phyloP scores from a whole-genome alignment of 495 filamentous ascomycete genomes.

The Corynascus novoguineensis region DNA sequence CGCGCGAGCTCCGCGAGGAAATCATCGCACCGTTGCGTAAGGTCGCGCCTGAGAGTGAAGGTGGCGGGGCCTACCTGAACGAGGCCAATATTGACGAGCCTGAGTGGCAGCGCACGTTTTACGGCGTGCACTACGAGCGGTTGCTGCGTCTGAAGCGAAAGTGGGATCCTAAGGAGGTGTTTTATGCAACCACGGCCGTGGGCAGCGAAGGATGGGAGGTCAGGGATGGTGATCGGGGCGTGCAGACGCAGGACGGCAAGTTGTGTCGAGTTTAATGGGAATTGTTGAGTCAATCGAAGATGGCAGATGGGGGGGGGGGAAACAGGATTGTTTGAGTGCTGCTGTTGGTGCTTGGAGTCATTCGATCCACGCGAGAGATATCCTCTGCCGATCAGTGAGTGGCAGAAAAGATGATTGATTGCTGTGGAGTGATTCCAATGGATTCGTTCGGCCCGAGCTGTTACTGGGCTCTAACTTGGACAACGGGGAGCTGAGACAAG shows the following conservation, averaged over 20 bases:
- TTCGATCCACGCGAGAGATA: too few relatives aligned
- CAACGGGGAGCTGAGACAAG: too few relatives aligned
- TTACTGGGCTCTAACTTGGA: too few relatives aligned
- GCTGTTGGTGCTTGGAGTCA: too few relatives aligned
- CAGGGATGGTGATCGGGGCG: conserved; percentile 22
- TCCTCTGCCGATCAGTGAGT: too few relatives aligned
- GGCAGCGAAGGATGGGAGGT: conserved; percentile 51
- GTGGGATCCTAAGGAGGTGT: conserved; percentile 50
- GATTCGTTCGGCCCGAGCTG: too few relatives aligned
- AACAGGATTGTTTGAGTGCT: too few relatives aligned
- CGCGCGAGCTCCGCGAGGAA: neutral
- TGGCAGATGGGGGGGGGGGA: too few relatives aligned
- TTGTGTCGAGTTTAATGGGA: conserved; percentile 23
- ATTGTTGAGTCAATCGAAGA: too few relatives aligned
- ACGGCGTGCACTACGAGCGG: conserved; percentile 47
- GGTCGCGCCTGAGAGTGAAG: conserved; percentile 25
- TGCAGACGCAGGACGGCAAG: conserved; percentile 34
- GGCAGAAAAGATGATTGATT: too few relatives aligned
- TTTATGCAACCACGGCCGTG: conserved; percentile 51
- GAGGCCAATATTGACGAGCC: conserved; percentile 51
- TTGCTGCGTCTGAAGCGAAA: conserved; percentile 48
- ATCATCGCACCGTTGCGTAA: neutral
- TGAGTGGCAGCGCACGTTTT: conserved; percentile 55
- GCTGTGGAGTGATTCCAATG: too few relatives aligned
- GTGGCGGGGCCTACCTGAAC: conserved; percentile 43